These are phyloP conservation scores for Malus asiatica DNA, from an alignment of 306 rosid genomes.

Conservation along the genomic window DNA sequence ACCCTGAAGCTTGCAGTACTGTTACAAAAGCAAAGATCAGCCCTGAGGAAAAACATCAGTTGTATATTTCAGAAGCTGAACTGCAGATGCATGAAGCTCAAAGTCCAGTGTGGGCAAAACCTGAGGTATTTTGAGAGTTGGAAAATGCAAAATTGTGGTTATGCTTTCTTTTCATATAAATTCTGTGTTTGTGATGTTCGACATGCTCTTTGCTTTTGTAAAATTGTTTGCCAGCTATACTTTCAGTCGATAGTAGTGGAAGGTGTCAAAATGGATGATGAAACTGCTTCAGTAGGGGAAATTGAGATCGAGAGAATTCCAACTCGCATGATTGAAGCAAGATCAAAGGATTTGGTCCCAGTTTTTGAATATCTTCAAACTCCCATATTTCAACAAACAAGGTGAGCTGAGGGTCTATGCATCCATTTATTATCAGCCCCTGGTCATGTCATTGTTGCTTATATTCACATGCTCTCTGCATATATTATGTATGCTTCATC, in stretches of 20 bases:
- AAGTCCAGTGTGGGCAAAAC: constrained; percentile 67
- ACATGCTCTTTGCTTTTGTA: constrained; percentile 10
- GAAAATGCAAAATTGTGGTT: background rate
- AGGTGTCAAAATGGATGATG: constrained; percentile 39
- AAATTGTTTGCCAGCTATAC: constrained; percentile 51
- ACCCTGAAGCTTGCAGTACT: constrained; percentile 38
- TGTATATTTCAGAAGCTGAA: constrained; percentile 96
- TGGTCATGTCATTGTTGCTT: background rate
- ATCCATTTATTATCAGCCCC: constrained; percentile 2
- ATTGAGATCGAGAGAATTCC: constrained; percentile 72
- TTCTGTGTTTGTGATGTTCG: constrained; percentile 8
- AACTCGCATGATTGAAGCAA: constrained; percentile 58
- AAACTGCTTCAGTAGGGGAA: constrained; percentile 52
- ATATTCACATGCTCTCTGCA: background rate
- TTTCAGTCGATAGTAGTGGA: constrained; percentile 61
- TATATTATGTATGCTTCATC: background rate
- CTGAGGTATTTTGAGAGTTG: constrained; percentile 50
- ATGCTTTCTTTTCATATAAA: background rate
- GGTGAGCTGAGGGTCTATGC: constrained; percentile 31
- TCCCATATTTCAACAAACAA: constrained; percentile 46
- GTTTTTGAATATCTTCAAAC: constrained; percentile 54
- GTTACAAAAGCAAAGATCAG: constrained; percentile 33
- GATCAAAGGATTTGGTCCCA: constrained; percentile 75
- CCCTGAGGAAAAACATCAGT: constrained; percentile 56
- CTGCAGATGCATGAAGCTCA: constrained; percentile 69